phyloP scores from a whole-genome alignment of 768 basidiomycete species.

The Trametes gibbosa region DNA sequence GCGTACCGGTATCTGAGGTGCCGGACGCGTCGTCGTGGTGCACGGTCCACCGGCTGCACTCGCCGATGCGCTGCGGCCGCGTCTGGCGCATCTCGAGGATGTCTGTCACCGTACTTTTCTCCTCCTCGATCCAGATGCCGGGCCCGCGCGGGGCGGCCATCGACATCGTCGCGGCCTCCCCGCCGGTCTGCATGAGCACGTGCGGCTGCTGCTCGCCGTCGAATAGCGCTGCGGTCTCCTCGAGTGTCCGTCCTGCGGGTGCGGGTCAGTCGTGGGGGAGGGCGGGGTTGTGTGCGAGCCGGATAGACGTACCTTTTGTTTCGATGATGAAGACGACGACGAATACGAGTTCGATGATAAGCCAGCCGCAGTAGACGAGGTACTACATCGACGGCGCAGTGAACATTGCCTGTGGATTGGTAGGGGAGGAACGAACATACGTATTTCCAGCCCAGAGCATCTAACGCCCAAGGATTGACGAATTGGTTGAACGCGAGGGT shows the following conservation, averaged over 20 bases:
- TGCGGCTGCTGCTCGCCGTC: conserved; percentile 51
- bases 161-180: conserved; percentile 45
- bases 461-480: conserved; percentile 73
- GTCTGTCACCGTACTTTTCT: conserved; percentile 15
- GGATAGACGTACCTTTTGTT: conserved; percentile 47
- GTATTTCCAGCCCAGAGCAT: conserved; percentile 42
- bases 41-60: conserved; percentile 3
- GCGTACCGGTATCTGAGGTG: not conserved
- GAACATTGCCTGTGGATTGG: conserved; percentile 7
- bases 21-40: not conserved
- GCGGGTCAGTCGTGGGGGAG: not conserved
- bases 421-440: conserved; percentile 23
- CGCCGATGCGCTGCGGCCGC: conserved; percentile 2
- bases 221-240: conserved; percentile 72
- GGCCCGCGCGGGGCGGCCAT: conserved; percentile 4
- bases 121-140: conserved; percentile 15
- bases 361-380: conserved; percentile 63
- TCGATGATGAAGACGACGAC: conserved; percentile 55
- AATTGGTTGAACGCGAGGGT: conserved; percentile 78
- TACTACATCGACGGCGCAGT: conserved; percentile 33
- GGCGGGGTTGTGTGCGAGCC: not conserved
- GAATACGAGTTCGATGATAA: conserved; percentile 58
- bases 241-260: conserved; percentile 55
- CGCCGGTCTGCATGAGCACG: conserved; percentile 45
- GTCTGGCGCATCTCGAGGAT: conserved; percentile 11